phyloP scores from a whole-genome alignment of 75 land plant genomes.

The Larix kaempferi region DNA sequence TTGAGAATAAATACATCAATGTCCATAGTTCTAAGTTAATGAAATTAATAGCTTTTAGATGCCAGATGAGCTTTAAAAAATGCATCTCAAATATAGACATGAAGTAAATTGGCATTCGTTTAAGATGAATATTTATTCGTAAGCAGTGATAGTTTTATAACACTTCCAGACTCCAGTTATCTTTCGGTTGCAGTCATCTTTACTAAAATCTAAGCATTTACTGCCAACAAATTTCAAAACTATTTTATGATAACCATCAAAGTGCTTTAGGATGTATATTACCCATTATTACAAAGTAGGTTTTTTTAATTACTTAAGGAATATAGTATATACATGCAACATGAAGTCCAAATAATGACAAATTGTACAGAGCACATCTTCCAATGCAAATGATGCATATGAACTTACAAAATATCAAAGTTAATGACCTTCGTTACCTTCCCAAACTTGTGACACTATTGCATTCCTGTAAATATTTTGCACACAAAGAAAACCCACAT shows the following conservation, averaged over 20 bases:
- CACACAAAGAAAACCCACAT: not conserved
- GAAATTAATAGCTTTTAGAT: not conserved
- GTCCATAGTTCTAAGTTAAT: not conserved
- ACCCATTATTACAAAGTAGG: not conserved
- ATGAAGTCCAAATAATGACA: not conserved
- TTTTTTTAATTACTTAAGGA: not conserved
- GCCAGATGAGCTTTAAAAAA: not conserved
- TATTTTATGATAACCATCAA: not conserved
- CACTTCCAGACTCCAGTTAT: not conserved
- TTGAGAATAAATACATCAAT: not conserved
- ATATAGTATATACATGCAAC: not conserved
- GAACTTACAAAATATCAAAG: not conserved
- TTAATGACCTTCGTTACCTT: not conserved
- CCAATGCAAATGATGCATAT: not conserved
- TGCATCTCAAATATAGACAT: not conserved
- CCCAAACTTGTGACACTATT: not conserved
- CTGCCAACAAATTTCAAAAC: not conserved
- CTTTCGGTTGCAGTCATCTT: not conserved
- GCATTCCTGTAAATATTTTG: not conserved
- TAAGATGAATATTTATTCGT: not conserved
- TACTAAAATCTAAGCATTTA: not conserved
- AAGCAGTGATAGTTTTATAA: not conserved
- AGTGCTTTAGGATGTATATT: not conserved
- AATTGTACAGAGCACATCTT: not conserved
- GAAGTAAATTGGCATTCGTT: not conserved